Base-by-base conservation (phyloP, 805 yeast species). In the Lachancea sp. region DNA sequence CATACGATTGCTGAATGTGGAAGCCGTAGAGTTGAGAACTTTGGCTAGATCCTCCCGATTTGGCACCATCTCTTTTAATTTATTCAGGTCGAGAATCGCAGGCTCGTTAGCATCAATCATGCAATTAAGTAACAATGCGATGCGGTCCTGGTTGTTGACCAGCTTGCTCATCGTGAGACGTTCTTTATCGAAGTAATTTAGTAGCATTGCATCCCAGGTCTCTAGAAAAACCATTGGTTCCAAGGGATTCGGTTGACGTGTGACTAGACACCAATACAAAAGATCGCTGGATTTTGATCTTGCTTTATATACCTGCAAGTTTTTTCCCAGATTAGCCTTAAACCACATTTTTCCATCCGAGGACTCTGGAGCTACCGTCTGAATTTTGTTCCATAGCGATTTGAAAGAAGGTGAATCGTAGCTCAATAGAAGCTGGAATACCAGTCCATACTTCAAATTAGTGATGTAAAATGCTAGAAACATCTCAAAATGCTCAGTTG, bases 21-120 rank as follows among this genome's bases (percentile, higher is more conserved):
- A 58, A n/a, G 68, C 67, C 1, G 71, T 65, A 1, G 63, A 51
- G 38, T 60, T 58, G n/a, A 67, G 40, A 13, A 65, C 46, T 29
- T 58, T 61, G 5, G 67, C 54, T 3, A 67, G 43, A 22, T 64
- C 61, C 6, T 54, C 45, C 32, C 61, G 59, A 30, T 51, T 71
- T 7, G 95, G 94, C 0, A 88, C 78, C 8, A 79, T 60, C 39
- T 83, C 90, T 38, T 77, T 68, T 25, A 90, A 58, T 35, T 76
- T 72, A 56, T 86, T 57, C 39, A 77, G 67, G 48, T 88, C 95
- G 0, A 87, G 78, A 34, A 75, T 66, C 47, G 74, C 75, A 2
- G 96, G 95, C 24, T 72, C 69, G 3, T 90, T 89, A 29, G 77
- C 80, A 50, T 86, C 95, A 11, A 88, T 55, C 77, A 85, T 76